A percentile compares a stretch with the other conserved stretches of the same genome.
phyloP scores from a whole-genome alignment of 176 grass and related monocot genomes.

The Zea mays region Zm-B73-REFERENCE-NAM-5.0 NC_050101.1:126492501-126493000 shows the following conservation, averaged over 20 bases:
- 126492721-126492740: slow-evolving; percentile 60
- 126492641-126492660: slow-evolving; percentile 65
- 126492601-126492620: slow-evolving; percentile 24
- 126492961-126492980: slow-evolving; percentile 57
- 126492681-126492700: slow-evolving; percentile 41
- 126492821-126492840: slow-evolving; percentile 48
- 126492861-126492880: slow-evolving; percentile 54
- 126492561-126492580: too few species aligned
- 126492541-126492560: too few species aligned
- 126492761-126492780: slow-evolving; percentile 22
- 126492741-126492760: slow-evolving; percentile 35
- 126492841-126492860: slow-evolving; percentile 39
- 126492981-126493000: slow-evolving; percentile 75
- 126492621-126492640: slow-evolving; percentile 56
- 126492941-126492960: slow-evolving; percentile 49
- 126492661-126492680: slow-evolving; percentile 39
- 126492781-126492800: slow-evolving; percentile 35
- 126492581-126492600: not conserved
- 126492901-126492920: slow-evolving; percentile 48
- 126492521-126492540: too few species aligned
- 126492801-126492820: slow-evolving; percentile 28
- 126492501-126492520: too few species aligned
- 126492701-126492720: slow-evolving; percentile 39
- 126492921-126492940: slow-evolving; percentile 43
- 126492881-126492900: slow-evolving; percentile 66